phyloP scores from a whole-genome alignment of 306 rosid genomes.

The Vigna unguiculata region DNA sequence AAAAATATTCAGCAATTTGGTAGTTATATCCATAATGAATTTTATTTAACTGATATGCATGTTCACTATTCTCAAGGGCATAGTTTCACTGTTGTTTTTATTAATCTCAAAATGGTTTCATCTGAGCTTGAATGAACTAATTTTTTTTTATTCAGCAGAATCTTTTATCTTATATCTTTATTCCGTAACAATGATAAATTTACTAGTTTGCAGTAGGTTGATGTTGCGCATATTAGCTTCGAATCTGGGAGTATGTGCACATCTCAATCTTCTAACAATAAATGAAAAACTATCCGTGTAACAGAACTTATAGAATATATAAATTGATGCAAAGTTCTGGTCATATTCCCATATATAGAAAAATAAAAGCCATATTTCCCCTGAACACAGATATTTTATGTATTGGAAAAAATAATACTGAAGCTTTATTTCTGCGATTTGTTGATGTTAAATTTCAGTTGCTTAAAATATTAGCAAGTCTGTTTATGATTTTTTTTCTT shows the following conservation, averaged over 20 bases:
- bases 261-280: conserved; percentile 21
- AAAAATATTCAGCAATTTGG: not conserved
- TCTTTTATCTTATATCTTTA: conserved; percentile 4
- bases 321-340: conserved; percentile 15
- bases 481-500: not conserved
- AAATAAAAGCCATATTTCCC: not conserved
- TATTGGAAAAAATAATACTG: not conserved
- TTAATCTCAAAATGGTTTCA: not conserved
- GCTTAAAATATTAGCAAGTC: not conserved
- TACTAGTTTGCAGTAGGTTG: conserved; percentile 20
- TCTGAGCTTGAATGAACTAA: conserved; percentile 26
- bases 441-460: conserved; percentile 8
- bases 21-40: not conserved
- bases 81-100: conserved; percentile 1
- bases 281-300: conserved; percentile 10
- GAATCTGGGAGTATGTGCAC: not conserved
- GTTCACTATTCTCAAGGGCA: conserved; percentile 11
- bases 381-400: not conserved
- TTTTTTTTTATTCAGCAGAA: conserved; percentile 22
- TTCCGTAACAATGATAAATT: not conserved
- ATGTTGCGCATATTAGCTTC: conserved; percentile 8
- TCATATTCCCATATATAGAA: conserved; percentile 5
- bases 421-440: not conserved
- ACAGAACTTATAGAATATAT: conserved; percentile 19
- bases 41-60: not conserved